Base-by-base conservation (phyloP, 1,284 basidiomycete species). In the Tilletiopsis washingtonensis region DNA sequence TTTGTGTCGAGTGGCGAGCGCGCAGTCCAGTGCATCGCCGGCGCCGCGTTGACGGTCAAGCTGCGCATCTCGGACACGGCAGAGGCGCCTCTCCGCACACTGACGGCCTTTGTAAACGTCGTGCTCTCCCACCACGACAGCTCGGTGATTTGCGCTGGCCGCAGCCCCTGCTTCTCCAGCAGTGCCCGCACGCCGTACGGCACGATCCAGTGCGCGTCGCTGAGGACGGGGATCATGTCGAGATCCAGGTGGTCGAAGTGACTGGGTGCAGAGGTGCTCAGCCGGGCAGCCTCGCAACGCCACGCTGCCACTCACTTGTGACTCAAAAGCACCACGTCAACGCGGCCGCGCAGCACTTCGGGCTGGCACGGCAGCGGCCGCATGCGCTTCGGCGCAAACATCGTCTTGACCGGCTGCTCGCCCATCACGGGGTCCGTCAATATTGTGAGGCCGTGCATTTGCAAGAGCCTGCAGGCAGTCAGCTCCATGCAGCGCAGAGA, bases 361-460 rank as follows among this genome's bases (percentile, higher is more conserved):
- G 76, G 59, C 1, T 54, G 63, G 59, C 76, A 77, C 0, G 77
- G 77, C 23, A 75, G 56, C 17, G 76, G 74, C 1, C 75, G 67
- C 40, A 78, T 59, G 17, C 77, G 62, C 29, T 67, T 64, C 4
- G 77, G 77, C 3, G 75, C 75, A 15, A 76, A 54, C 14, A 73
- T 47, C 12, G 72, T 75, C 3, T 68, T 67, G 7, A 78, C 59
- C 0, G 77, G 77, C 26, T 75, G 72, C 43, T 75, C 68, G 34
- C 75, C 74, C 23, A 78, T 75, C 9, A 77, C 76, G 1, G 78
- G 78, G 54, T 79, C 78, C 34, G 77, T 78, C 17, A 79, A 64
- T 41, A 79, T 76, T 15, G 73, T 73, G 11, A 78, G 66, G 15
- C 76, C 76, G 42, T 76, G 74, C 36, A 78, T 62, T 27, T 77